Evolutionary conservation across 1,284 basidiomycete species (phyloP), one percentile per base, ranked within the genome.

Genomic region (Ustilago tritici): DNA sequence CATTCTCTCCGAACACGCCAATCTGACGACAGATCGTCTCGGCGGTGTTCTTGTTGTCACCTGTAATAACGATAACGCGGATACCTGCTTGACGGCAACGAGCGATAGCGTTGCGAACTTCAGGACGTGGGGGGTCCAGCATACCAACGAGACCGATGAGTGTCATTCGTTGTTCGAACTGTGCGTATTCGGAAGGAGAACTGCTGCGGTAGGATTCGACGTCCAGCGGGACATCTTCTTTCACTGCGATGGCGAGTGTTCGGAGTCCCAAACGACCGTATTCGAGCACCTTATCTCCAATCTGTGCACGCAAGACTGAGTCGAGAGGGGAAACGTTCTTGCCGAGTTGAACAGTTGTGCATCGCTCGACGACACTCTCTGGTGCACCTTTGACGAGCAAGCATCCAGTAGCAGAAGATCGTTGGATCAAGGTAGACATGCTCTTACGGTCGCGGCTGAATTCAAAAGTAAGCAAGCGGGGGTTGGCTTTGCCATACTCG

Each of bases 391-490:
- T 99, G 85, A 93, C 94, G 82, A 95, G 79, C 56, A 87, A 68
- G n/a, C 82, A 89, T 41, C 91, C 91, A 5, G 87, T 87, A 11
- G 89, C 90, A 71, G 91, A 89, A 10, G 67, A 61, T 70, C 88
- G 89, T 43, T 79, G 65, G 56, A 93, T 92, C 56, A 98, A 90
- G 43, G 97, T 95, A 31, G 95, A 98, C 96, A 98, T 99, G 90
- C 95, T 95, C 88, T 98, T 99, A 86, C 96, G 93, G 87, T 99
- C 97, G 40, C 96, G 92, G 34, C 94, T 93, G 88, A 99, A 99
- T 87, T 98, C 96, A 84, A 99, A 95, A 2, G 95, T 98, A 76
- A 96, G 88, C 12, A 97, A 89, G 70, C 95, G 92, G 19, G 91
- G 89, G 82, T 94, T 92, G 56, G 89, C 88, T 78, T 95, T 93